Conservation (phyloP, 306 rosid species). For the Trifolium subterraneum region DNA sequence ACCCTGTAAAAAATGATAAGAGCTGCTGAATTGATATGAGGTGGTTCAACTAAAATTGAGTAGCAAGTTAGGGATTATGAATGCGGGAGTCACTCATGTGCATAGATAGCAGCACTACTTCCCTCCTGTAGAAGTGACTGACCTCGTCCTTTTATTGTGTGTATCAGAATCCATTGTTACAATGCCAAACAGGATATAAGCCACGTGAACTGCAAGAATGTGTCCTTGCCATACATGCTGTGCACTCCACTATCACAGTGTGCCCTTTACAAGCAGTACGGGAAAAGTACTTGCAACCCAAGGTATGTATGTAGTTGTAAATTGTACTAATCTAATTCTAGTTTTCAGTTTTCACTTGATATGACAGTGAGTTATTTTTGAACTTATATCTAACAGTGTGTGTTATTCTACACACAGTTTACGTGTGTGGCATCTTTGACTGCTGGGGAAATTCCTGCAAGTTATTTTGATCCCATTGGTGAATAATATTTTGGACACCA, state of each 20-base stretch:
- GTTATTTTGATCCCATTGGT: not conserved
- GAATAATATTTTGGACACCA: too few relatives aligned
- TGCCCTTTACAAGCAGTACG: conserved; percentile 44
- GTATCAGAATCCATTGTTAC: conserved; percentile 45
- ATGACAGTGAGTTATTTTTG: not conserved
- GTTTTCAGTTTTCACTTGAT: not conserved
- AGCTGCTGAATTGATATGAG: not conserved
- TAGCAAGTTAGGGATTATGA: not conserved
- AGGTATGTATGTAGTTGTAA: conserved; percentile 47
- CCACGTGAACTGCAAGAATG: conserved; percentile 51
- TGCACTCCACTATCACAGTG: conserved; percentile 45
- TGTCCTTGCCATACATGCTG: conserved; percentile 50
- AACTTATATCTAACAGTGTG: not conserved
- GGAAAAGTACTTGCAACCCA: conserved; percentile 46
- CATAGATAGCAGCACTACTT: too few relatives aligned
- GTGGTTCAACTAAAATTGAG: not conserved
- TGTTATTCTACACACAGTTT: conserved; percentile 45
- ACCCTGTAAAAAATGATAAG: not conserved
- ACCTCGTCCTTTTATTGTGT: not conserved
- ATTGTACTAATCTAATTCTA: too few relatives aligned
- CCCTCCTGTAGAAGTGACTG: not conserved
- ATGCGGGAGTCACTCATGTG: not conserved
- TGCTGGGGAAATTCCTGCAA: conserved; percentile 51
- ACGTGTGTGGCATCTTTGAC: conserved; percentile 38
- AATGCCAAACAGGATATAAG: conserved; percentile 45